Evolutionary conservation across 2,329 filamentous ascomycete species (phyloP).

Genomic region (Phyllosticta ampelicida): DNA sequence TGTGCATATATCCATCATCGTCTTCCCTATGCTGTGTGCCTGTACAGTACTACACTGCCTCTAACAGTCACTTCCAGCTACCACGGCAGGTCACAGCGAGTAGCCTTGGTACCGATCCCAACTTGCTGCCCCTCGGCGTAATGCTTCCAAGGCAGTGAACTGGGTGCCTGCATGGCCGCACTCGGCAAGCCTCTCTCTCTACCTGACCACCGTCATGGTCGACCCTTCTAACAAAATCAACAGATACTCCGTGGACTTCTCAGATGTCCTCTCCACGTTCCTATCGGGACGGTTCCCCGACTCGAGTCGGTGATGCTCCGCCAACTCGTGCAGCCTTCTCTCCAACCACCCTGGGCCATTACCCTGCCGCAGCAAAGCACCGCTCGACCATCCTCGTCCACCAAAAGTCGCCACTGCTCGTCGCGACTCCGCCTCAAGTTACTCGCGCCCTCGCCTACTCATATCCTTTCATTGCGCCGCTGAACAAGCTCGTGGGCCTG

Average conservation of each 20-base stretch:
- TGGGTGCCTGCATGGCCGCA: slow-evolving; percentile 30
- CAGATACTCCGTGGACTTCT: slow-evolving; percentile 32
- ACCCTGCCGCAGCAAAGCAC: slow-evolving; percentile 58
- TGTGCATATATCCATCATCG: not conserved
- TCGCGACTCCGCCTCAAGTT: slow-evolving; percentile 88
- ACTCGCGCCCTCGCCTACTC: slow-evolving; percentile 91
- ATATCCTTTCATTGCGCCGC: slow-evolving; percentile 80
- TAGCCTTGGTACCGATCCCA: not conserved
- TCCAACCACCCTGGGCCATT: slow-evolving; percentile 63
- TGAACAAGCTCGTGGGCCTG: slow-evolving; percentile 76
- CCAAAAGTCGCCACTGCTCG: slow-evolving; percentile 86
- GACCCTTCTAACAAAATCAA: not conserved
- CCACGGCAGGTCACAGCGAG: not conserved
- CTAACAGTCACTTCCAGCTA: not conserved
- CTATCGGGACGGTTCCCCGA: slow-evolving; percentile 16
- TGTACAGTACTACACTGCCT: not conserved
- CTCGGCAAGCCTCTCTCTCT: slow-evolving; percentile 23
- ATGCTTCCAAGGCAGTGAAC: slow-evolving; percentile 9
- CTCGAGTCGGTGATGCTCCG: slow-evolving; percentile 34
- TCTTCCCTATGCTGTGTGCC: not conserved
- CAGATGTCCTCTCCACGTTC: slow-evolving; percentile 28
- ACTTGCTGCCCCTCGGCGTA: slow-evolving; percentile 7
- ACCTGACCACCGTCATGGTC: slow-evolving; percentile 6
- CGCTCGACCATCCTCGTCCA: slow-evolving; percentile 90
- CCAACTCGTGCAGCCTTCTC: slow-evolving; percentile 87